phyloP scores from a whole-genome alignment of 2,329 filamentous ascomycete species.

The Colletotrichum cereale region DNA sequence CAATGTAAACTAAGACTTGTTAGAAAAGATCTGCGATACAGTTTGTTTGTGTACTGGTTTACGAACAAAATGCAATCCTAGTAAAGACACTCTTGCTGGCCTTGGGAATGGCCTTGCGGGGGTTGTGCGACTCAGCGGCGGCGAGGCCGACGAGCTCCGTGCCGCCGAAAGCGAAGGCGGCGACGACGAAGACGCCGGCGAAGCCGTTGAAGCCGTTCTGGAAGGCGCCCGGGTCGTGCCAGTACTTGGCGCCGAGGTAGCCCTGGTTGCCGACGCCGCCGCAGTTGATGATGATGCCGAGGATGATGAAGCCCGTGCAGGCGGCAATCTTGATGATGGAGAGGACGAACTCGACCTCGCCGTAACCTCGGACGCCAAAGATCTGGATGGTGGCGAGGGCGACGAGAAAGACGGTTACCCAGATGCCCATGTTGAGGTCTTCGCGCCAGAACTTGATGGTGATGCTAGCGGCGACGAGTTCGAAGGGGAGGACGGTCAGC shows the following conservation, averaged over 20 bases:
- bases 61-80: constrained; percentile 44
- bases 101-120: constrained; percentile 43
- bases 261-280: constrained; percentile 41
- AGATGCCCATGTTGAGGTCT: constrained; percentile 64
- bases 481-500: constrained; percentile 78
- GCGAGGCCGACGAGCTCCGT: constrained; percentile 45
- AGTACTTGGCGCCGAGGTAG: constrained; percentile 43
- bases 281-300: constrained; percentile 43
- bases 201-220: constrained; percentile 45
- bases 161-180: constrained; percentile 42
- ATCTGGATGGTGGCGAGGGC: constrained; percentile 63
- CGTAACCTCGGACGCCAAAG: constrained; percentile 68
- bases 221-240: constrained; percentile 43
- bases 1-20: too few relatives aligned
- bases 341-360: constrained; percentile 70
- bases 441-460: constrained; percentile 77
- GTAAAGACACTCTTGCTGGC: constrained; percentile 45
- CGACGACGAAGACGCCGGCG: constrained; percentile 42
- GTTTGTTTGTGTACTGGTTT: too few relatives aligned
- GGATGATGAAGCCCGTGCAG: constrained; percentile 40
- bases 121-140: constrained; percentile 44
- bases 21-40: too few relatives aligned
- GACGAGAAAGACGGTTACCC: constrained; percentile 59
- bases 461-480: constrained; percentile 78
- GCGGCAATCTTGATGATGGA: constrained; percentile 65